Conservation (phyloP, 352 stramenopile species). For the Thalassiosira exigua region DNA sequence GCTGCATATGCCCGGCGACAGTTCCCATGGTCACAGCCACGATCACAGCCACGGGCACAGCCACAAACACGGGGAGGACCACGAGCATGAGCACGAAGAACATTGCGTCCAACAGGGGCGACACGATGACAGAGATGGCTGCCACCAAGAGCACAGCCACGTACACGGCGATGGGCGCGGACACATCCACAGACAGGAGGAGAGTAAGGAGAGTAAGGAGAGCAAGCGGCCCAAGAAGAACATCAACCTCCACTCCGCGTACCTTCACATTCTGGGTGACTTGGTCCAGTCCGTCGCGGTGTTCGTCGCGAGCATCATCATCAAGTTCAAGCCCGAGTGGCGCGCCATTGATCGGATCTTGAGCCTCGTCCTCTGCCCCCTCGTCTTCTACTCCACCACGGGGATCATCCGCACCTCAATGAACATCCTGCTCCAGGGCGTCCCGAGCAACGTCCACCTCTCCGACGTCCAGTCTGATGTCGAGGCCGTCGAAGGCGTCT, state of each 20-base stretch:
- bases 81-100: slow-evolving; percentile 48
- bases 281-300: slow-evolving; percentile 96
- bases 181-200: slow-evolving; percentile 50
- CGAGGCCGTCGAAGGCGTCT: slow-evolving; percentile 85
- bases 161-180: slow-evolving; percentile 29
- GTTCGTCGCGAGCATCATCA: slow-evolving; percentile 93
- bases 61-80: slow-evolving; percentile 36
- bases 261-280: slow-evolving; percentile 97
- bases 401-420: slow-evolving; percentile 91
- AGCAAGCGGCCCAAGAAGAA: slow-evolving; percentile 82
- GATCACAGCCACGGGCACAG: too few species aligned
- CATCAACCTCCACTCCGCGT: slow-evolving; percentile 95
- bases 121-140: slow-evolving; percentile 49
- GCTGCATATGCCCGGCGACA: too few species aligned
- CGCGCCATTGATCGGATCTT: slow-evolving; percentile 96
- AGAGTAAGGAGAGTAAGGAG: slow-evolving; percentile 43
- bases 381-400: slow-evolving; percentile 93
- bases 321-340: slow-evolving; percentile 96
- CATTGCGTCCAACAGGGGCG: slow-evolving; percentile 27
- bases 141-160: slow-evolving; percentile 61
- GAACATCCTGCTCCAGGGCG: slow-evolving; percentile 95
- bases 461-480: slow-evolving; percentile 89
- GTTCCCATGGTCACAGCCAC: slow-evolving; percentile 38
- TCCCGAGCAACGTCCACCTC: slow-evolving; percentile 90
- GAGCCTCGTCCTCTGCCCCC: slow-evolving; percentile 96